Percentiles rank a stretch among this genome's conserved stretches.
Conservation (phyloP, 306 rosid genomes). For the Begonia fuchsioides region DNA sequence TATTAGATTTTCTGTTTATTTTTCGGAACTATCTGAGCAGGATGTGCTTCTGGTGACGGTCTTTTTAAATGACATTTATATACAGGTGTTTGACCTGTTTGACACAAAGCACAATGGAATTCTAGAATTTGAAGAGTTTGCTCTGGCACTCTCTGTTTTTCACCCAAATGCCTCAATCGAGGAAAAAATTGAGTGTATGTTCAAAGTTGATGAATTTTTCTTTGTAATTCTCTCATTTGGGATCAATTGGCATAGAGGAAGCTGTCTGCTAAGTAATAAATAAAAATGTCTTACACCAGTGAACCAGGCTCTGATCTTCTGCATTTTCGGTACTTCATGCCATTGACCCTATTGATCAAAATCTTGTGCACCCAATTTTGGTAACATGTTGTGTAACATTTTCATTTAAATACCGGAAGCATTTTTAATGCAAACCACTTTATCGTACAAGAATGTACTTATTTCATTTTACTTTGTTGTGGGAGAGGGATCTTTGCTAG, state of each 20-base stretch:
- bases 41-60: conserved; percentile 4
- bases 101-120: conserved; percentile 98
- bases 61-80: conserved; percentile 7
- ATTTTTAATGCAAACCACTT: too few species aligned
- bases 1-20: not conserved
- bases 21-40: not conserved
- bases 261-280: not conserved
- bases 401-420: too few species aligned
- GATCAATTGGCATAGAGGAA: not conserved
- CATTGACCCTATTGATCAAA: too few species aligned
- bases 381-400: too few species aligned
- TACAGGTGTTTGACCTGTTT: conserved; percentile 90
- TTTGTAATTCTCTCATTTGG: not conserved
- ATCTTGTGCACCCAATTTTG: too few species aligned
- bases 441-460: too few species aligned
- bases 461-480: too few species aligned
- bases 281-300: not conserved
- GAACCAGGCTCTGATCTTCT: not conserved
- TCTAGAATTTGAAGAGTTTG: conserved; percentile 95
- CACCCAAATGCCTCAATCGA: conserved; percentile 96
- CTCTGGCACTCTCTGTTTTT: conserved; percentile 89
- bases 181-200: conserved; percentile 87
- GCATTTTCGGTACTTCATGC: too few species aligned
- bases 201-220: not conserved
- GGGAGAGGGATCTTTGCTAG: too few species aligned